A percentile compares a stretch with the other conserved stretches of the same genome.
phyloP scores from a whole-genome alignment of 495 filamentous ascomycete genomes.

The Annulohypoxylon bovei region DNA sequence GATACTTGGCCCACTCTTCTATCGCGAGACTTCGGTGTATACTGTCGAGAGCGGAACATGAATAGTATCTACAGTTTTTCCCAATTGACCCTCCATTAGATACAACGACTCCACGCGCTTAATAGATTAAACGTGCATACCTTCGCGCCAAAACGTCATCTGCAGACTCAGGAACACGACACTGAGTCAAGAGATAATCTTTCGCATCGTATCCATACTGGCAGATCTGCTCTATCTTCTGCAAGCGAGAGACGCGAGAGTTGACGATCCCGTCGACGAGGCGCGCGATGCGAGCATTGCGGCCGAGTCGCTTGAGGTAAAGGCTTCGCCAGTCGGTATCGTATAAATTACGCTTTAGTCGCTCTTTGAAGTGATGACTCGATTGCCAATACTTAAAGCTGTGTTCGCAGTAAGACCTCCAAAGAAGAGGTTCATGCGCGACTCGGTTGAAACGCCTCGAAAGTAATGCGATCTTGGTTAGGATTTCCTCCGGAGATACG shows the following conservation, averaged over 20 bases:
- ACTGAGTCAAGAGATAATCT: slow-evolving; percentile 78
- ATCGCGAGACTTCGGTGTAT: slow-evolving; percentile 86
- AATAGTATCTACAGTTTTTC: slow-evolving; percentile 70
- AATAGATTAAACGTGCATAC: slow-evolving; percentile 52
- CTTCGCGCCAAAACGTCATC: slow-evolving; percentile 85
- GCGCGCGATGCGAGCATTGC: slow-evolving; percentile 63
- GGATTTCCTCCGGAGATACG: slow-evolving; percentile 63
- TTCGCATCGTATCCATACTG: slow-evolving; percentile 86
- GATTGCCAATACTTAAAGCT: slow-evolving; percentile 78
- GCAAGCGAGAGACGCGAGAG: slow-evolving; percentile 72
- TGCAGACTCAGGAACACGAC: slow-evolving; percentile 62
- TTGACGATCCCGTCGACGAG: slow-evolving; percentile 76
- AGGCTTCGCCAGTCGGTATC: slow-evolving; percentile 80
- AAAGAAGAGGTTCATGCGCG: slow-evolving; percentile 76
- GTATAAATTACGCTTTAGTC: slow-evolving; percentile 58
- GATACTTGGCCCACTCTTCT: slow-evolving; percentile 72
- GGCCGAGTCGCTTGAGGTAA: slow-evolving; percentile 67
- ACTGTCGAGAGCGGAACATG: slow-evolving; percentile 73
- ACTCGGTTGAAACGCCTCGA: slow-evolving; percentile 72
- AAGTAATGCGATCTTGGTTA: slow-evolving; percentile 63
- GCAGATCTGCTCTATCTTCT: slow-evolving; percentile 73
- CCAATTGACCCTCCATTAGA: slow-evolving; percentile 10
- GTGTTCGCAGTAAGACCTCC: slow-evolving; percentile 76
- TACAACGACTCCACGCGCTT: background rate
- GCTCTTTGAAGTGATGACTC: slow-evolving; percentile 69